Percentiles rank a stretch among this genome's conserved stretches.
phyloP scores from a whole-genome alignment of 225 moss, liverwort and hornwort genomes.

The Climacium dendroides region DNA sequence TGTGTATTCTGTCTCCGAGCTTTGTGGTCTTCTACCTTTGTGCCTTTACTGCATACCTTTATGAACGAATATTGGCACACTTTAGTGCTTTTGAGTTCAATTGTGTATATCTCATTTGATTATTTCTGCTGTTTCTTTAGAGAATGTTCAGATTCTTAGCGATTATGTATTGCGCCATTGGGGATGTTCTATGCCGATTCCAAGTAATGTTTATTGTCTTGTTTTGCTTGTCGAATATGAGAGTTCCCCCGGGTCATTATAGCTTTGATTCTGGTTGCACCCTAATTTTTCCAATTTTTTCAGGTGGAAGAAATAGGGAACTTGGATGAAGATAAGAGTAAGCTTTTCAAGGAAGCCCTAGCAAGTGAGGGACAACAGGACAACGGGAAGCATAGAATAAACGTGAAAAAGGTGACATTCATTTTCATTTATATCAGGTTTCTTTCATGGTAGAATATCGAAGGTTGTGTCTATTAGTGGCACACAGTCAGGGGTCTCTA shows the following conservation, averaged over 20 bases:
- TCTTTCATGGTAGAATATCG: neutral
- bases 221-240: neutral
- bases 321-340: slow-evolving; percentile 46
- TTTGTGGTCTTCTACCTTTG: neutral
- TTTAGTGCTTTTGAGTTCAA: neutral
- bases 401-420: slow-evolving; percentile 63
- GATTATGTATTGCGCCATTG: neutral
- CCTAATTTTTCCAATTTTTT: neutral
- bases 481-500: neutral
- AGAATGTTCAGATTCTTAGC: neutral
- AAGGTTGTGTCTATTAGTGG: neutral
- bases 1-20: neutral
- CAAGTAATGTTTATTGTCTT: neutral
- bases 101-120: neutral
- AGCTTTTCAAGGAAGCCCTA: slow-evolving; percentile 64
- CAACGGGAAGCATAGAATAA: slow-evolving; percentile 31
- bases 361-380: slow-evolving; percentile 64
- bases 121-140: neutral
- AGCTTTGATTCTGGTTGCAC: neutral
- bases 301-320: slow-evolving; percentile 99
- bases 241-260: neutral
- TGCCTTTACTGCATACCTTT: neutral
- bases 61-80: neutral
- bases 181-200: neutral
- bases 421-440: neutral